Evolutionary conservation across 2,329 filamentous ascomycete species (phyloP), one percentile per base, ranked within the genome.

Genomic region (Penicillium griseofulvum): DNA sequence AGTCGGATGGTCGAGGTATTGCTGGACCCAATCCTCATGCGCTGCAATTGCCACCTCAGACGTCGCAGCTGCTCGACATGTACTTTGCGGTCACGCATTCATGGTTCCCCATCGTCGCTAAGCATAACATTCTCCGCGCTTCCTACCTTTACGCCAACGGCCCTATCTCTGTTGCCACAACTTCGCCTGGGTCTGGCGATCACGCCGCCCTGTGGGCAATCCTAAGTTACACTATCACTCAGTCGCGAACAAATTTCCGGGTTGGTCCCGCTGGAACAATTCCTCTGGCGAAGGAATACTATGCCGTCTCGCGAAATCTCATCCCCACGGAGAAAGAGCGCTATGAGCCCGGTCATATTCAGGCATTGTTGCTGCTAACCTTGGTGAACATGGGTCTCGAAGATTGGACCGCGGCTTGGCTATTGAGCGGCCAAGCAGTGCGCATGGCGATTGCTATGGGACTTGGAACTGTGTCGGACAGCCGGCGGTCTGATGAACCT

Each of bases 21-120:
- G 24, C 38, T 11, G 38, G 56, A 9, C 57, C 55, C 11, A 49
- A 47, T 36, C 33, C 28, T 2, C 59, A 60, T 31, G 42, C 59
- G 12, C 63, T 73, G 36, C 65, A 69, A 36, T 72, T 85, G 11
- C 83, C 83, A 12, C 61, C 72, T 26, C 76, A 81, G 51, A 76
- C 80, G 9, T 81, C 81, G 66, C 73, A 75, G 16, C 69, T 84
- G 7, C 69, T 85, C 34, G 81, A 85, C 62, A 73, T 80, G 11
- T 85, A 84, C 61, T 84, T 84, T 58, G 77, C 81, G 0, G 79
- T 80, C 52, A 83, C 81, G 0, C 81, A 85, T 60, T 78, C 78
- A 26, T 86, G 83, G 83, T 77, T 86, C 29, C 83, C 83, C 0
- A 78, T 85, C n/a, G 74, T 80, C 26, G 80, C 83, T 46, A 84